Evolutionary conservation across 2,329 filamentous ascomycete species (phyloP), one percentile per base, ranked within the genome.

Genomic region (Elsinoe perseae): DNA sequence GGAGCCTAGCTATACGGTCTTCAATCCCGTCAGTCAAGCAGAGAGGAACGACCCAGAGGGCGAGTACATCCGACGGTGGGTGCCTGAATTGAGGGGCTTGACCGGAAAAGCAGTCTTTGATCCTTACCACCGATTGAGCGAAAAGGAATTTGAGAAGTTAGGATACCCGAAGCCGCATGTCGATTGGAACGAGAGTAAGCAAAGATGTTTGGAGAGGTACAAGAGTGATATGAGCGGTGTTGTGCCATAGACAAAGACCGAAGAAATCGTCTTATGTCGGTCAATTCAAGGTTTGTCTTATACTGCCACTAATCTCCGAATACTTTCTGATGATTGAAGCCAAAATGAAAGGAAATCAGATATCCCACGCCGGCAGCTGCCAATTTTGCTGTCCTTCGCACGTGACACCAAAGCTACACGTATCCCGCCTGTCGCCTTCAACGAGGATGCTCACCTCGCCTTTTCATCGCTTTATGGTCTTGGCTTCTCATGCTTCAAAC

Each of bases 1-100:
- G 76, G 74, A 79, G 64, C 77, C 76, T 1, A 70, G 67, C 18
- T 79, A 77, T 57, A 78, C 76, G 0, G 68, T 76, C 10, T 77
- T 76, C 64, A 77, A 75, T 56, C 70, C 70, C 2, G 68, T 72
- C 8, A 62, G 58, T 2, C 70, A 72, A 56, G 69, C 69, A 4
- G 70, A 72, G 61, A 66, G 61, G 56, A 70, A 70, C 50, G 69
- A 72, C 52, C 67, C 67, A 0, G 58, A 68, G 18, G 70, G 70
- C 2, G 68, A 70, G 9, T 72, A 69, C 54, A 72, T 72, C 10
- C 56, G 70, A 3, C 68, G 68, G 55, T 64, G 67, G 69, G 66
- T 73, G 0, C 68, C 69, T 0, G 70, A 73, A 43, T 56, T 72
- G 10, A 69, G 64, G 54, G 61, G 70, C 30, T 64, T 76, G 4